Percentiles rank a stretch among this genome's conserved stretches.
These are phyloP conservation scores for Fusarium newnesense DNA, from an alignment of 2,329 filamentous ascomycete genomes.

Conservation along the genomic window DNA sequence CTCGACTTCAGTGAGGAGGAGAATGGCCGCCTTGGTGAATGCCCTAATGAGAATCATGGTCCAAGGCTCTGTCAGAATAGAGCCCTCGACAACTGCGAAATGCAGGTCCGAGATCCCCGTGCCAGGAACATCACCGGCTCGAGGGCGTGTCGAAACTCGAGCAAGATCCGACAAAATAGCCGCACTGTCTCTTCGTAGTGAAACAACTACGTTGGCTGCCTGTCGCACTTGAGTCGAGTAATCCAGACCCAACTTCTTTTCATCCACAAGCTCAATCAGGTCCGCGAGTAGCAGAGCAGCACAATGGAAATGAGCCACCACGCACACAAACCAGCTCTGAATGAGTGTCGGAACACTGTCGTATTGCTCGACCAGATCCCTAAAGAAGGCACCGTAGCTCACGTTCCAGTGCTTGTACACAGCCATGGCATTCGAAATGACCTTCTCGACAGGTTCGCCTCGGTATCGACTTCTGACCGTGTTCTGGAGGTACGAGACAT, in stretches of 20 bases:
- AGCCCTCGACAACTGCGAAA: slow-evolving; percentile 63
- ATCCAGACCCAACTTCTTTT: slow-evolving; percentile 44
- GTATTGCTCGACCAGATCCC: slow-evolving; percentile 61
- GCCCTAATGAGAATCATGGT: slow-evolving; percentile 64
- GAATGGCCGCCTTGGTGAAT: slow-evolving; percentile 59
- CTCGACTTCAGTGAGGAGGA: slow-evolving; percentile 51
- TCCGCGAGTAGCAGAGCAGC: slow-evolving; percentile 66
- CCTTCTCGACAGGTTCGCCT: slow-evolving; percentile 56
- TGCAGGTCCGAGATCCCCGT: slow-evolving; percentile 55
- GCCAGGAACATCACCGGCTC: slow-evolving; percentile 39
- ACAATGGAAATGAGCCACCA: slow-evolving; percentile 68
- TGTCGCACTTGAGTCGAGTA: slow-evolving; percentile 43
- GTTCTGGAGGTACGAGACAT: slow-evolving; percentile 65
- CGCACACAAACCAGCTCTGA: slow-evolving; percentile 69
- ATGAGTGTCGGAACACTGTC: slow-evolving; percentile 61
- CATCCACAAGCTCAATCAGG: slow-evolving; percentile 61
- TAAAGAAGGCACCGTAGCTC: slow-evolving; percentile 62
- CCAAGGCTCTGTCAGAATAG: slow-evolving; percentile 70
- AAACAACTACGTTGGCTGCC: slow-evolving; percentile 48
- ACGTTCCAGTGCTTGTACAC: slow-evolving; percentile 66
- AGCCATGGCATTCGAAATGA: slow-evolving; percentile 58
- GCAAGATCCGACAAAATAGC: slow-evolving; percentile 60
- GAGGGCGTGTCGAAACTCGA: slow-evolving; percentile 54
- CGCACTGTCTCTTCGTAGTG: slow-evolving; percentile 57
- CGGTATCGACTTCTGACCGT: slow-evolving; percentile 54